Evolutionary conservation across 441 rosid genomes (phyloP).

Genomic region (Capsella rubella): DNA sequence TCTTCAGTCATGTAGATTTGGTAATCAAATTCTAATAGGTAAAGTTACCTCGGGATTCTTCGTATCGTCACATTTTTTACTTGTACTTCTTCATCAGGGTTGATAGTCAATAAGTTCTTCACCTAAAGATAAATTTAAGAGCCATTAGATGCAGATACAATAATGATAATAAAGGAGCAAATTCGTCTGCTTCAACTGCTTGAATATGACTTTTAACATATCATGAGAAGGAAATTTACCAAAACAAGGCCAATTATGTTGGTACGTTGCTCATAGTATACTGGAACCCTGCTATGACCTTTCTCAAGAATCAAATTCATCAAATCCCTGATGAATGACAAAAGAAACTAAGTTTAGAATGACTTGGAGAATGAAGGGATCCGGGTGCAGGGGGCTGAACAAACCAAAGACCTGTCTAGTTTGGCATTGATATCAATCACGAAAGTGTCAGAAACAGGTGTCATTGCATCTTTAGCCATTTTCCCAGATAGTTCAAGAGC

Average conservation of each 20-base stretch:
- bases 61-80: slow-evolving; percentile 79
- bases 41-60: slow-evolving; percentile 75
- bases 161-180: neutral
- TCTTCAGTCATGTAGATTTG: neutral
- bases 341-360: slow-evolving; percentile 20
- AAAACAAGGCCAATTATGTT: slow-evolving; percentile 82
- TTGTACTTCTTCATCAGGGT: slow-evolving; percentile 82
- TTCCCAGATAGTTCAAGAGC: slow-evolving; percentile 85
- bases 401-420: slow-evolving; percentile 64
- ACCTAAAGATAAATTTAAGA: slow-evolving; percentile 50
- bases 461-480: slow-evolving; percentile 82
- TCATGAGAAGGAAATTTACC: slow-evolving; percentile 45
- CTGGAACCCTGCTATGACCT: slow-evolving; percentile 91
- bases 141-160: neutral
- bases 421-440: slow-evolving; percentile 72
- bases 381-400: neutral
- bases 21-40: neutral
- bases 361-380: slow-evolving; percentile 6
- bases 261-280: slow-evolving; percentile 70
- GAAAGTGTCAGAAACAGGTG: slow-evolving; percentile 73
- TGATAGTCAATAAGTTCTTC: slow-evolving; percentile 78
- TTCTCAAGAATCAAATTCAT: slow-evolving; percentile 74
- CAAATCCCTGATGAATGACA: slow-evolving; percentile 56
- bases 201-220: neutral
- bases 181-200: neutral